Percentiles rank a stretch among this genome's conserved stretches.
Conservation (phyloP, 2,329 filamentous ascomycete species). For the Aspergillus niger region DNA sequence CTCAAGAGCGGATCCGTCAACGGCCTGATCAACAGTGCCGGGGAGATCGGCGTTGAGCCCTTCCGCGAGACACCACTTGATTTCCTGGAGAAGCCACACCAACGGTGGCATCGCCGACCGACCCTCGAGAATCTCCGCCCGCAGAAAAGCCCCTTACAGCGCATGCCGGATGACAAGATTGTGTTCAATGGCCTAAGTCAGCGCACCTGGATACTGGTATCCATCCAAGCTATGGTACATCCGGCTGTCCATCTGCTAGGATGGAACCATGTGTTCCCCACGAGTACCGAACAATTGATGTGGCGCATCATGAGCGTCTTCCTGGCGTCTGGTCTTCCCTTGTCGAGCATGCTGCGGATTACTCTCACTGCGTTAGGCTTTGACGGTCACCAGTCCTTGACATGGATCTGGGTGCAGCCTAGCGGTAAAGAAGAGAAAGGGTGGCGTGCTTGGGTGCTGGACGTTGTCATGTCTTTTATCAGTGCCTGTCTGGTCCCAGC, state of each 20-base stretch:
- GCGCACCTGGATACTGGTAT: constrained; percentile 1
- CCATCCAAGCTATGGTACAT: constrained; percentile 3
- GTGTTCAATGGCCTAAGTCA: background rate
- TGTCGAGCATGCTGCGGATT: background rate
- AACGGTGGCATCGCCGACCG: background rate
- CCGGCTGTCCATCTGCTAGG: constrained; percentile 3
- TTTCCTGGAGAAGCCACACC: background rate
- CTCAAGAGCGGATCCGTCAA: background rate
- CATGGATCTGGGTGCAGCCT: background rate
- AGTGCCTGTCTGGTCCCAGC: background rate
- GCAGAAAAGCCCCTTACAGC: background rate
- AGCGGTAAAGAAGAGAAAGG: background rate
- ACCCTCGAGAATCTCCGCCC: background rate
- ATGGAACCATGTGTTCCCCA: constrained; percentile 10
- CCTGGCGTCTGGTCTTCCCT: background rate
- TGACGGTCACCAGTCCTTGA: background rate
- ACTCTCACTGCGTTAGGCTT: background rate
- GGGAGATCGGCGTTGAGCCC: background rate
- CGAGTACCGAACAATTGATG: background rate
- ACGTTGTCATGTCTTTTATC: background rate
- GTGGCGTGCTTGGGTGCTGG: constrained; percentile 3
- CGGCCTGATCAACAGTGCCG: background rate
- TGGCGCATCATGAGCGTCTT: background rate
- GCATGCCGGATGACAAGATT: constrained; percentile 5
- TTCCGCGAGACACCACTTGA: constrained; percentile 2